Conservation (phyloP, 164 flowering plant species). For the Macadamia tetraphylla region DNA sequence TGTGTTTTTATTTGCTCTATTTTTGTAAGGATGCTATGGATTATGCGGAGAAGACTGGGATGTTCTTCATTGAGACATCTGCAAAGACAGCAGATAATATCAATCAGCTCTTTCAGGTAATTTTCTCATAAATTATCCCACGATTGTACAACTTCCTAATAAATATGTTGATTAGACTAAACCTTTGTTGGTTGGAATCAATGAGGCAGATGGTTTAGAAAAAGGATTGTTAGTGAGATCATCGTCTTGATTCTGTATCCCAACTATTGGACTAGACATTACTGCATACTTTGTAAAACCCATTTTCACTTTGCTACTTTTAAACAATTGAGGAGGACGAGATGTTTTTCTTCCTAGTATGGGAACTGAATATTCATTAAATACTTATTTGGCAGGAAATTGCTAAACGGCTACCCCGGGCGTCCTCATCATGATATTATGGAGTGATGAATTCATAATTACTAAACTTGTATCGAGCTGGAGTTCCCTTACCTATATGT, state of each 20-base stretch:
- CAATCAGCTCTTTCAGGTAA: conserved; percentile 93
- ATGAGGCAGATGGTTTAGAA: not conserved
- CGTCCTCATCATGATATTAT: conserved; percentile 39
- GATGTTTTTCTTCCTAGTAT: not conserved
- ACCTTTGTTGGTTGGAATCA: no score
- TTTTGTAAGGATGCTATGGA: conserved; percentile 71
- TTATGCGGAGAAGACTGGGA: conserved; percentile 93
- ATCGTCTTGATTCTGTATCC: not conserved
- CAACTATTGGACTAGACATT: no score
- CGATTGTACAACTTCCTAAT: not conserved
- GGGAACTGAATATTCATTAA: not conserved
- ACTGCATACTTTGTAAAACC: no score
- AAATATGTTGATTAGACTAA: no score
- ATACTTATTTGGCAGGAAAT: conserved; percentile 58
- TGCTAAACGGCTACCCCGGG: conserved; percentile 84
- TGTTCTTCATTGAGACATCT: conserved; percentile 98
- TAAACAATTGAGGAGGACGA: not conserved
- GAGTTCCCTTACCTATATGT: not conserved
- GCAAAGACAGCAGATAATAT: conserved; percentile 99
- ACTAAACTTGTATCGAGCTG: not conserved
- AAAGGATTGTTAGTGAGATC: not conserved
- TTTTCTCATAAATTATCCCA: not conserved
- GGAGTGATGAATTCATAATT: not conserved
- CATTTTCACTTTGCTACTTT: not conserved
- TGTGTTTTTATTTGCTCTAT: conserved; percentile 3